phyloP scores from a whole-genome alignment of 2,329 filamentous ascomycete species.

The Ophiocordyceps robertsii region DNA sequence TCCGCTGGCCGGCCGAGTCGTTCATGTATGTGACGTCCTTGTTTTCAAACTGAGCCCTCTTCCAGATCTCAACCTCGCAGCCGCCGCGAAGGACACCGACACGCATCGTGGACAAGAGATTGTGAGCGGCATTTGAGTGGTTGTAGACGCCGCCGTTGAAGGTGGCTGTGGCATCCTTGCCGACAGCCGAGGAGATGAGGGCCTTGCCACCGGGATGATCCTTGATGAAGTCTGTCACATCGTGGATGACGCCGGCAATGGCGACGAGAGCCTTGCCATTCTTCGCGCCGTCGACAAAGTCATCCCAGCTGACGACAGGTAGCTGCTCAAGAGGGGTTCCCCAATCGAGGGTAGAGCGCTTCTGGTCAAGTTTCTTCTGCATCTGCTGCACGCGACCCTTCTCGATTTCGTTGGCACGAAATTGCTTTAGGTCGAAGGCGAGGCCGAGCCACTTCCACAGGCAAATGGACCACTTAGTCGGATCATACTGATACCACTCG shows the following conservation, averaged over 20 bases:
- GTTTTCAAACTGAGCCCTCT: slow-evolving; percentile 71
- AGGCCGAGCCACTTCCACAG: slow-evolving; percentile 72
- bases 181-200: slow-evolving; percentile 68
- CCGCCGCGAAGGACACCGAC: slow-evolving; percentile 77
- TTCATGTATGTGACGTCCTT: slow-evolving; percentile 71
- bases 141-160: slow-evolving; percentile 88
- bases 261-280: slow-evolving; percentile 63
- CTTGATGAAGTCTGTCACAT: slow-evolving; percentile 72
- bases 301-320: slow-evolving; percentile 76
- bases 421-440: slow-evolving; percentile 79
- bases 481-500: slow-evolving; percentile 83
- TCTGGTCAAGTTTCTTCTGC: slow-evolving; percentile 88
- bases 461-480: slow-evolving; percentile 84
- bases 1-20: slow-evolving; percentile 67
- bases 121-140: slow-evolving; percentile 83
- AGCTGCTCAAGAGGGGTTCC: slow-evolving; percentile 74
- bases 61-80: slow-evolving; percentile 88
- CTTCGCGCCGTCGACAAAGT: slow-evolving; percentile 67
- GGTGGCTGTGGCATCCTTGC: slow-evolving; percentile 80
- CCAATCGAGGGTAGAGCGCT: slow-evolving; percentile 73
- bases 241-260: slow-evolving; percentile 75
- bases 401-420: slow-evolving; percentile 84
- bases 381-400: slow-evolving; percentile 80
- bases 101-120: slow-evolving; percentile 76
- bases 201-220: slow-evolving; percentile 85